Base-by-base conservation (phyloP, 2,329 filamentous ascomycete species). In the Amylocarpus encephaloides region DNA sequence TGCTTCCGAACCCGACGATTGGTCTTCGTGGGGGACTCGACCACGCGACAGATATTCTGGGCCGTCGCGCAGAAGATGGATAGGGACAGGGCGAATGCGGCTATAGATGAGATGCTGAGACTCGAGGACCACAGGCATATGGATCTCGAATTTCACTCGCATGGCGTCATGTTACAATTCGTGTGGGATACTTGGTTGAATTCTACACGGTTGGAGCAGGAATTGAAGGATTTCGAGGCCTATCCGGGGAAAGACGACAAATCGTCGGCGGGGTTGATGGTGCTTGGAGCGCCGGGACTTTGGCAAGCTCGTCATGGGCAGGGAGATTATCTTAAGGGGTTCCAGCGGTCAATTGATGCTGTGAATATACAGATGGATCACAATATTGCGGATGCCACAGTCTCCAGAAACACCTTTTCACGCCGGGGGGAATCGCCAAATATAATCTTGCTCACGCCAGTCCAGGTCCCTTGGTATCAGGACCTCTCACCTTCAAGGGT, bases 161-260 rank as follows among this genome's bases (percentile, higher is more conserved):
- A 68, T 12, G 70, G 69, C n/a, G 69, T 78, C 2, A 70, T 62
- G 26, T 57, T 83, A 22, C 68, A 77, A 42, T 83, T 82, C 54
- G 63, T 82, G 10, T 85, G 79, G 79, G 80, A 85, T 63, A 81
- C 82, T 0, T 82, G 71, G 66, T 68, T 84, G 19, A 78, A 84
- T 62, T 71, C 73, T 26, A 71, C 73, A 0, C 58, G 59, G 7
- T 59, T 77, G 26, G 61, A 69, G 19, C 59, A 66, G 12, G 70
- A 75, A 43, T 57, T 80, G 38, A 59, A 64, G 26, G 59, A 60
- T 2, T 74, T 71, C 54, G 63, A 59, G 29, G 53, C 60, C 41
- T 59, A 54, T 45, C 48, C 55, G 29, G 16, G 36, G 50, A 5
- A 43, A 54, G 13, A 54, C 36, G 13, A 53, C 59, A 22, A 36